Evolutionary conservation across 352 stramenopile genomes (phyloP), one percentile per base, ranked within the genome.

Genomic region (Globisporangium parvum): DNA sequence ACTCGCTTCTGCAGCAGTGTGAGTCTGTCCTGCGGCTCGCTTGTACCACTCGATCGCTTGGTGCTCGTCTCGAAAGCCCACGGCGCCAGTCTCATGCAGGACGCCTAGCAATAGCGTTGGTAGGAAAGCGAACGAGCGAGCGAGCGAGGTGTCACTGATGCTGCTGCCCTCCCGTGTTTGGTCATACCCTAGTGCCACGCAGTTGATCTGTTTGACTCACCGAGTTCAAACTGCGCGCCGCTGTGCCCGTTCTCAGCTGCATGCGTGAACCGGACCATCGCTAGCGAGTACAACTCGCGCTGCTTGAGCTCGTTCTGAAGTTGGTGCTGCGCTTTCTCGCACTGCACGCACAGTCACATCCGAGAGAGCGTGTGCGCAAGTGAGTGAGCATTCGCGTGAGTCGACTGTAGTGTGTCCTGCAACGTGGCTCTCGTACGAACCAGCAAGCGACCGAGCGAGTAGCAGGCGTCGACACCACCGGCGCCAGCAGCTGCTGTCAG

Each of bases 221-320:
- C 77, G 21, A 87, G 56, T 20, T 77, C 63, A 54, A 65, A 82
- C 59, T 92, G 82, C 3, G 80, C 76, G 17, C 80, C 64, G 9
- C 61, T 53, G 51, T 89, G 72, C 0, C 80, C 76, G 47, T 78
- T 73, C 17, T 77, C 66, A 0, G 76, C 80, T 23, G 82, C 79
- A 18, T 80, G 67, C 2, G 64, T 59, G 52, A 84, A 82, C 8
- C 69, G 69, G n/a, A 74, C 55, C 18, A 50, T 66, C 52, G 69
- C 73, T 40, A 77, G 45, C 20, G 63, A 57, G 61, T 78, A 68
- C 28, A 78, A 54, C 37, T 84, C 73, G 8, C 66, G 55, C 37
- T 59, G 52, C 50, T 80, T 71, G 11, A 35, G 10, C 10, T 54
- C 40, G n/a, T 72, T 70, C 24, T 74, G 69, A 17, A 71, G 65